Evolutionary conservation across 129 eudicot species (phyloP).

Genomic region (Saussurea involucrata): DNA sequence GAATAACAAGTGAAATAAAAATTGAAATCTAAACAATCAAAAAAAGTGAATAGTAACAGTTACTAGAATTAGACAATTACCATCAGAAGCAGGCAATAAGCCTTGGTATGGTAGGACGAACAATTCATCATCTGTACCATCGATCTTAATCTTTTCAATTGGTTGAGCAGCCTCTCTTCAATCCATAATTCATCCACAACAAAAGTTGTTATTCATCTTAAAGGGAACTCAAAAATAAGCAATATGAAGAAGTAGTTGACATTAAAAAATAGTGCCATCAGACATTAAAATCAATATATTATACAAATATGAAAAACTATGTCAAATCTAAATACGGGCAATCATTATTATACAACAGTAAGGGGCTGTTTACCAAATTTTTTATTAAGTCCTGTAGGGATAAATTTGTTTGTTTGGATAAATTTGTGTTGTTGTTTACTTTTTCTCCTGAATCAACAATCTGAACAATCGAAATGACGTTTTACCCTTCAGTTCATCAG

Average conservation of each 20-base stretch:
- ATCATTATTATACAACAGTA: too few species aligned
- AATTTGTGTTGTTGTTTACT: too few species aligned
- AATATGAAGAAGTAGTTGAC: background rate
- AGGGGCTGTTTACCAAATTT: too few species aligned
- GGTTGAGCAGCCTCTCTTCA: conserved; percentile 44
- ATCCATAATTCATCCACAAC: conserved; percentile 18
- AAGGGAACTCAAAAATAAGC: background rate
- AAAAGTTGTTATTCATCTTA: conserved; percentile 1
- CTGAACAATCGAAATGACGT: too few species aligned
- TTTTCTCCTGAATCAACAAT: too few species aligned
- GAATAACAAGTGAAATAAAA: background rate
- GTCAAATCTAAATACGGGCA: background rate
- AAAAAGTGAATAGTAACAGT: background rate
- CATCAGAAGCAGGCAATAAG: conserved; percentile 54
- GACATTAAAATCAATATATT: background rate
- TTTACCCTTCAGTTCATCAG: too few species aligned
- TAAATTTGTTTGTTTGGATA: too few species aligned
- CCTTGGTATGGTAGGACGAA: conserved; percentile 51
- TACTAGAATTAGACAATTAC: conserved; percentile 36
- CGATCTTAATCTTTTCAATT: conserved; percentile 37
- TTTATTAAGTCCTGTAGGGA: too few species aligned
- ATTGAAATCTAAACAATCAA: background rate
- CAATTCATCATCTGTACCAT: conserved; percentile 38
- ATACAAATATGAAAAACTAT: background rate
- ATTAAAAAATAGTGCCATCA: background rate